Evolutionary conservation across 1,139 yeast species (phyloP), one percentile per base, ranked within the genome.

Genomic region (Blastobotrys malaysiensis): DNA sequence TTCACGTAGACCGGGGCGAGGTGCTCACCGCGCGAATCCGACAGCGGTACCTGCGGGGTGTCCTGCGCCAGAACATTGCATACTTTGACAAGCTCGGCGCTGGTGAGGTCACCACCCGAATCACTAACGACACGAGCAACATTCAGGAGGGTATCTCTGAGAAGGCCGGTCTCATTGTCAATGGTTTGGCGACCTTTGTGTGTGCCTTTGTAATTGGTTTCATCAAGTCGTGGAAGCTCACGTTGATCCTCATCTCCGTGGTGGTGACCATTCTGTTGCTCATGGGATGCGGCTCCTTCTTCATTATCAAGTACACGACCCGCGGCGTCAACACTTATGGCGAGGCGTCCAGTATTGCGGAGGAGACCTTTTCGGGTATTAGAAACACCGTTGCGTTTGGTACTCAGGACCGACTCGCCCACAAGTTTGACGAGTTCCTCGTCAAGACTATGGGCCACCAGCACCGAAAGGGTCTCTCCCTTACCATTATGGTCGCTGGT

Each of bases 61-160:
- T 75, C 13, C 59, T 75, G 52, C 65, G 75, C 45, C 78, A 75
- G 58, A 76, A 75, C 52, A 67, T 76, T 51, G 79, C 73, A n/a
- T 75, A 72, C 58, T 76, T 75, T 58, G 78, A 75, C 61, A 65
- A 68, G 48, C 63, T 76, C 14, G 79, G 78, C 24, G 72, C 78
- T 14, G 78, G 78, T 21, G 76, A 73, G 56, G 71, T 74, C 44
- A 71, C 77, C 13, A 72, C 77, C 21, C 70, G 78, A 14, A 74
- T 75, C 60, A 73, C 77, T 27, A 68, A 73, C 44, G 78, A 75
- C 49, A 72, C 77, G n/a, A 65, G 69, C 39, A 61, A 69, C 39
- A 72, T 75, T 52, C 78, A 75, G 59, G 76, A 73, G 47, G 78
- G 78, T 45, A 74, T 75, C 51, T 70, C 76, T 27, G 78, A 76